Evolutionary conservation across 2,329 filamentous ascomycete species (phyloP).

Genomic region (Elsinoe batatas): DNA sequence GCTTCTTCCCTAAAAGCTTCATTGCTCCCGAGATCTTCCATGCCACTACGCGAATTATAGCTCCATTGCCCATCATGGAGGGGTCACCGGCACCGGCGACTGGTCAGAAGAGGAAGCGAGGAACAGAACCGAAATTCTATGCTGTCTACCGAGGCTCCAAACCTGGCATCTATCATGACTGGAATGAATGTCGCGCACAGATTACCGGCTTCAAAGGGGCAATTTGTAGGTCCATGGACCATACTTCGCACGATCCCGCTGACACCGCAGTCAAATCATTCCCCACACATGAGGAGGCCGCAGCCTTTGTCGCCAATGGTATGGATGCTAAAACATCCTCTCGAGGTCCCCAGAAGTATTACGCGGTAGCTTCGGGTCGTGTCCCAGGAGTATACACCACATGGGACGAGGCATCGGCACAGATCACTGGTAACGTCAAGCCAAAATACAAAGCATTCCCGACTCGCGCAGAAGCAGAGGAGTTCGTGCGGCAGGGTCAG

Average conservation of each 20-base stretch:
- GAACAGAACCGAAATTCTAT: conserved; percentile 45
- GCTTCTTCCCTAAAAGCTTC: not conserved
- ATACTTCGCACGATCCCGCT: not conserved
- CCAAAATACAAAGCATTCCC: conserved; percentile 45
- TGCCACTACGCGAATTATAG: not conserved
- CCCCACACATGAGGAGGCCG: conserved; percentile 60
- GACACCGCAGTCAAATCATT: conserved; percentile 67
- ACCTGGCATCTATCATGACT: conserved; percentile 55
- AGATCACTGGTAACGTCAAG: conserved; percentile 64
- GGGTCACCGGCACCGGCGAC: not conserved
- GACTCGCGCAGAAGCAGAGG: conserved; percentile 58
- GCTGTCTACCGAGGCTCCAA: conserved; percentile 51
- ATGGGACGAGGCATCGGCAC: conserved; percentile 60
- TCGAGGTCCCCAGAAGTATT: conserved; percentile 42
- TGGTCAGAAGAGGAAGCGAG: conserved; percentile 7
- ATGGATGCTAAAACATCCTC: conserved; percentile 26
- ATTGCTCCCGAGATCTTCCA: not conserved
- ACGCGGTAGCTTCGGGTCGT: conserved; percentile 50
- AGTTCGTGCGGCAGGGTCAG: conserved; percentile 51
- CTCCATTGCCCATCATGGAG: not conserved
- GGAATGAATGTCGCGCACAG: conserved; percentile 53
- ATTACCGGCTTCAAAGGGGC: conserved; percentile 48
- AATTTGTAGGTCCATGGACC: conserved; percentile 24
- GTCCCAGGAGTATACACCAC: conserved; percentile 53
- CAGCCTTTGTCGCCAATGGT: conserved; percentile 60